Base-by-base conservation (phyloP, 1,139 yeast species). In the Yamadazyma buinensis region DNA sequence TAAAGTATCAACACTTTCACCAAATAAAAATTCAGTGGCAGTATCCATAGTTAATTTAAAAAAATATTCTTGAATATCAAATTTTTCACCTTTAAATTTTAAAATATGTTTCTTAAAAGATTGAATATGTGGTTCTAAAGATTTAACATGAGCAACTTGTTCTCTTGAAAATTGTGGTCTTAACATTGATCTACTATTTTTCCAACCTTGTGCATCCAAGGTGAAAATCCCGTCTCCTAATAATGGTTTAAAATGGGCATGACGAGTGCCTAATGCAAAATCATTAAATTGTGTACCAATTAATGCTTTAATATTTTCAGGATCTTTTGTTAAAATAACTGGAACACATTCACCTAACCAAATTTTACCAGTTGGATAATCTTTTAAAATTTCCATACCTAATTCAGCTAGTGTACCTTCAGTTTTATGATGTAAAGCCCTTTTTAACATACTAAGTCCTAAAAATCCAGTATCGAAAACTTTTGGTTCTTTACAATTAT, bases 191-290 rank as follows among this genome's bases (percentile, higher is more conserved):
- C 83, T 58, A 15, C 79, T 67, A 48, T 75, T 77, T 46, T 73
- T 71, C 83, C 83, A 76, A 4, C 73, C 77, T 26, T 57, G 64
- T 9, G 76, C 77, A 38, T 73, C 77, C 25, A 73, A 59, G 2
- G 80, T 75, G 55, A 76, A 76, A 39, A 76, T 75, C 3, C 83
- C 82, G 38, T 72, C 73, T 7, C 82, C 82, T 32, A 76, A 57
- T 18, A 73, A 52, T 5, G 76, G 73, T 29, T 42, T 41, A 47
- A 75, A 62, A 29, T 57, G 61, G 4, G 48, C 48, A 49, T 70
- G 69, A 44, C 82, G 68, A 9, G 54, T 49, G 3, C 82, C 82
- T 29, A 77, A 62, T 12, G 65, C 64, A 52, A 71, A 75, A 39
- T 75, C 80, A 44, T 62, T 62, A 49, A 75, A 75, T 38, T 69